A percentile compares a stretch with the other conserved stretches of the same genome.
Evolutionary conservation across 345 rosid genomes (phyloP).

Genomic region (Brassica napus): Da-Ae NC_063436.1:8196501-8197000

Average conservation of each 20-base stretch:
- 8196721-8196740: too few species aligned
- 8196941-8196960: conserved; percentile 27
- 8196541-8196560: too few species aligned
- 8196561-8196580: too few species aligned
- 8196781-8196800: not conserved
- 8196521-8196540: too few species aligned
- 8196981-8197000: conserved; percentile 33
- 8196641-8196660: too few species aligned
- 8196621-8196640: too few species aligned
- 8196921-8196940: conserved; percentile 24
- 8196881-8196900: not conserved
- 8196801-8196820: not conserved
- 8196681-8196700: not conserved
- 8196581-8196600: too few species aligned
- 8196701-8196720: not conserved
- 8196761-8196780: not conserved
- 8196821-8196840: conserved; percentile 1
- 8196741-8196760: not conserved
- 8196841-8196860: not conserved
- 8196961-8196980: conserved; percentile 46
- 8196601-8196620: too few species aligned
- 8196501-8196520: too few species aligned
- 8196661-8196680: too few species aligned
- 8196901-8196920: conserved; percentile 4
- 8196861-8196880: conserved; percentile 1